phyloP scores from a whole-genome alignment of 108 stramenopile species.

The Pelagomonas calceolata region DNA sequence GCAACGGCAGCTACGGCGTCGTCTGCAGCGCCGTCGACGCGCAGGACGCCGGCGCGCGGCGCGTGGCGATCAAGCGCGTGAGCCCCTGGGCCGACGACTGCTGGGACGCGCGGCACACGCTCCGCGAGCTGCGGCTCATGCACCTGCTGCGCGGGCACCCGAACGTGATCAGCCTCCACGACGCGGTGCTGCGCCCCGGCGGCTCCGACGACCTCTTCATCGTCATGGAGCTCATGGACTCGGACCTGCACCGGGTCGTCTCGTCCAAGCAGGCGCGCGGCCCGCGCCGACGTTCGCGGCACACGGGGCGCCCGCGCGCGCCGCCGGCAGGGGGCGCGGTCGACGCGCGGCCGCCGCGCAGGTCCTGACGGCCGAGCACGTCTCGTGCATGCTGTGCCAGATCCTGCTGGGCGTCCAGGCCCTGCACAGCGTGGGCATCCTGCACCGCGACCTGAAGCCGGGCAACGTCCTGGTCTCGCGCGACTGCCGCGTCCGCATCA shows the following conservation, averaged over 20 bases:
- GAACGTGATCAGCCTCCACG: conserved; percentile 49
- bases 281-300: no score
- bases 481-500: conserved; percentile 50
- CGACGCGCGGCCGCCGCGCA: no score
- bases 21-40: conserved; percentile 24
- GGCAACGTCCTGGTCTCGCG: conserved; percentile 53
- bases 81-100: conserved; percentile 36
- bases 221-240: conserved; percentile 59
- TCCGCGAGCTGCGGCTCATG: conserved; percentile 56
- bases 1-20: conserved; percentile 47
- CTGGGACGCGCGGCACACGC: conserved; percentile 51
- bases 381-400: conserved; percentile 51
- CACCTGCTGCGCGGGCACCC: conserved; percentile 44
- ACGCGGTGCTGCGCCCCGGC: conserved; percentile 4
- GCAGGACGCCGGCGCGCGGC: conserved; percentile 1
- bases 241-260: conserved; percentile 45
- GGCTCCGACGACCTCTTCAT: conserved; percentile 49
- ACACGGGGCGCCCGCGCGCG: no score
- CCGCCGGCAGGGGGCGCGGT: no score
- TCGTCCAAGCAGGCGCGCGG: conserved; percentile 45
- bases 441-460: conserved; percentile 58
- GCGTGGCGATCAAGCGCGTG: conserved; percentile 55
- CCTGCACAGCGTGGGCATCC: conserved; percentile 44
- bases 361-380: conserved; percentile 41
- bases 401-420: conserved; percentile 44